Base-by-base conservation (phyloP, 495 filamentous ascomycete species). In the Cryomyces antarcticus region DNA sequence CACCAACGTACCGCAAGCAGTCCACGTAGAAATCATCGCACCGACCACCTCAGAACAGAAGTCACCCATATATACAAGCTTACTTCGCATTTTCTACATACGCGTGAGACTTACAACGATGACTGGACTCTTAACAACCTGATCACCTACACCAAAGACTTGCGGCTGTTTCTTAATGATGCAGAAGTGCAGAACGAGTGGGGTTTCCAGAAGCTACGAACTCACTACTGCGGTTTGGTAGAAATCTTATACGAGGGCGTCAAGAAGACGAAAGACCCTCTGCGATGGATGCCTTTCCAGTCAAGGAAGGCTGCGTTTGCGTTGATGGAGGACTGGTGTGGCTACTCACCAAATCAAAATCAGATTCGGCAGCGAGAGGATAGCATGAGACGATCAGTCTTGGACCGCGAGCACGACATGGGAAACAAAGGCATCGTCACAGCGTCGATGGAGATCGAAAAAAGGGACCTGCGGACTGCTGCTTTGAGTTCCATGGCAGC, bases 321-420 rank as follows among this genome's bases (percentile, higher is more conserved):
- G 5, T 61, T 96, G 30, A 96, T 97, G 86, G 88, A 96, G 56
- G 88, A 96, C 44, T 97, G 89, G 89, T 96, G 92, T 62, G 89
- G 92, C 0, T 92, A 89, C 57, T 93, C 89, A 0, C 84, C 89
- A 5, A 93, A 95, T 56, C 86, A 87, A 53, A 61, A 63, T 30
- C 80, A 86, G 45, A 82, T 93, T 31, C 72, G 75, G 11, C 74
- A 81, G 45, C 68, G 85, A 43, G 89, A 95, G 65, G 80, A 93
- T 42, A 78, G 69, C 38, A 92, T 95, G 82, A 67, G 82, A 46
- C 79, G 84, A 50, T 80, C 78, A 17, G 66, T 85, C 38, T 73
- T 89, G 29, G 62, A 71, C n/a, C 70, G 73, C 10, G 69, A 73
- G 42, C 66, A 69, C 31, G 74, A 81, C 39, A 59, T 71, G 10